phyloP scores from a whole-genome alignment of 2,329 filamentous ascomycete genomes.

The Delphinella strobiligena region DNA sequence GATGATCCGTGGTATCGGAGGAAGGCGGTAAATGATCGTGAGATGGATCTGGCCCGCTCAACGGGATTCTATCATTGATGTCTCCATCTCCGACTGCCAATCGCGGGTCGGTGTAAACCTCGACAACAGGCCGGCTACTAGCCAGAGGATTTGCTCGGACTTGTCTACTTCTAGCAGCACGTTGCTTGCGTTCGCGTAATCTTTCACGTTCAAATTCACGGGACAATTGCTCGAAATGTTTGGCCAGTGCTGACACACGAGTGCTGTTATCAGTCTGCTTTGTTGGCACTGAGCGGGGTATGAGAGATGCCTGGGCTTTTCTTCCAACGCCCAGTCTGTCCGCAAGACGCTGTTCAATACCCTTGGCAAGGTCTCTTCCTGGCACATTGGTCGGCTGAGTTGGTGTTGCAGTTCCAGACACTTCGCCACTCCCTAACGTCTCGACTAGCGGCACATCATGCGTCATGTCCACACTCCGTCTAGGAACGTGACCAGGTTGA shows the following conservation, averaged over 20 bases:
- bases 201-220: slow-evolving; percentile 94
- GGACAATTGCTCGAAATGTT: slow-evolving; percentile 92
- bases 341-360: slow-evolving; percentile 61
- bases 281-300: slow-evolving; percentile 68
- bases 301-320: slow-evolving; percentile 54
- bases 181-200: slow-evolving; percentile 68
- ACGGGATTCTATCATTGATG: slow-evolving; percentile 1
- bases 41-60: background rate
- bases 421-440: slow-evolving; percentile 7
- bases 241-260: slow-evolving; percentile 81
- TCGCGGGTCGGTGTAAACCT: slow-evolving; percentile 87
- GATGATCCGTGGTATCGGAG: slow-evolving; percentile 3
- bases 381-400: slow-evolving; percentile 4
- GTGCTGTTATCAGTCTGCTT: slow-evolving; percentile 46
- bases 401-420: slow-evolving; percentile 6
- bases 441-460: slow-evolving; percentile 6
- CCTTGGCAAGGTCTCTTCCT: slow-evolving; percentile 22
- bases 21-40: background rate
- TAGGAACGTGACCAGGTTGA: slow-evolving; percentile 29
- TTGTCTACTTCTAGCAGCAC: slow-evolving; percentile 62
- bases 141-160: slow-evolving; percentile 79
- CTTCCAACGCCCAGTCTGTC: slow-evolving; percentile 57
- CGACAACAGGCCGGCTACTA: slow-evolving; percentile 88
- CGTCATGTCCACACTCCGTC: slow-evolving; percentile 10
- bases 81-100: slow-evolving; percentile 55